Evolutionary conservation across 331 rosid species (phyloP), one percentile per base, ranked within the genome.

Genomic region (Malus hybrid): DNA sequence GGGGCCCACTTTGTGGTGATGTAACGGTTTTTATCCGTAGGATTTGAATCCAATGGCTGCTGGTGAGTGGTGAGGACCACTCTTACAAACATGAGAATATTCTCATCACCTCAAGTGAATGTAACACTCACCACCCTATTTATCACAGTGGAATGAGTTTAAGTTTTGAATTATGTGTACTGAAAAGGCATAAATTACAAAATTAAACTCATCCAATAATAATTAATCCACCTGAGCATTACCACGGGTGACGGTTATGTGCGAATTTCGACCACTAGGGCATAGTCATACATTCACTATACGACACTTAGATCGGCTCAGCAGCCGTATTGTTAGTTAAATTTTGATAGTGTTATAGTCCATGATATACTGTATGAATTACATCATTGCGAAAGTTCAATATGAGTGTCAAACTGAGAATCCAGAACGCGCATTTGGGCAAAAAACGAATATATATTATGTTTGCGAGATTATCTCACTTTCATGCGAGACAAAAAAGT

Each of bases 11-110:
- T 82, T 67, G 56, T 18, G 33, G 29, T 14, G 31, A 3, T 46
- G 74, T 81, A 76, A 70, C 54, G 42, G 61, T 82, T 82, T 22
- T 24, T 44, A 67, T 72, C 85, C 90, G 88, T 84, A 69, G 57
- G 83, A 85, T 85, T 63, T 15, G 19, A 69, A 84, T 79, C 84
- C 72, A 60, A 67, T 80, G 90, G 82, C 69, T 76, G 66, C 59
- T 73, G 60, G 72, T 39, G 48, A 36, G 44, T 36, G 69, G 90
- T 36, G 44, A 36, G 87, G 77, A 90, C 93, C 88, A 80, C 78
- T 52, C 2, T 13, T 28, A 66, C 74, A 50, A 36, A 36, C 44
- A 8, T 36, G 42, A 32, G 34, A 36, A 36, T 36, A 36, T 36
- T 36, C 4, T 36, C 44, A 0, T 36, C 44, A 36, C 1, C 44